Evolutionary conservation across 2,329 filamentous ascomycete genomes (phyloP), one percentile per base, ranked within the genome.

Genomic region (Aureobasidium sp.): DNA sequence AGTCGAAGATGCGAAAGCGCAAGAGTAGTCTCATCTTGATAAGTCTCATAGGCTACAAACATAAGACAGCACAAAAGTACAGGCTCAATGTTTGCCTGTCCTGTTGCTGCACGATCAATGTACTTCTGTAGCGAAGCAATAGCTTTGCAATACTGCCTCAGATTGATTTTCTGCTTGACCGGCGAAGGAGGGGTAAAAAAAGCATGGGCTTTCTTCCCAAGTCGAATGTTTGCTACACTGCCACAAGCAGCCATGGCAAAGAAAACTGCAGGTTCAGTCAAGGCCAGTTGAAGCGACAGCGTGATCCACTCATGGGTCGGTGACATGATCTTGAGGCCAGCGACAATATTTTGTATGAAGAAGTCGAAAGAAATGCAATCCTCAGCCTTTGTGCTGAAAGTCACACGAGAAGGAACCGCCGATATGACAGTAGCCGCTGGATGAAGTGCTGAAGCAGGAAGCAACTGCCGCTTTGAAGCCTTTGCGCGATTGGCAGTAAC

Each of bases 141-240:
- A 2, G 45, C 45, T 25, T 49, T 29, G 11, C 45, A 39, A 24
- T 49, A 49, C 22, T 39, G 45, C 6, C 21, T 38, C 34, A 49
- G 21, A 6, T 32, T 38, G 2, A 22, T 24, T 14, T 21, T 24
- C 2, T 19, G 14, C 12, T 39, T 19, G 6, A 49, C 14, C 8
- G 30, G 32, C 11, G 34, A 37, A 3, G 45, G 45, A 7, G 32
- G 45, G 2, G 34, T 17, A 16, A 27, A 37, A 11, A 17, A 49
- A 21, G 25, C 24, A 22, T 38, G 21, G 11, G 27, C 2, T 1
- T 19, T 17, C 4, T 17, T 38, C 7, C 7, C 24, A 5, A 39
- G 21, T 1, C 34, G 45, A 8, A 17, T n/a, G 3, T n/a, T 27
- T 5, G n/a, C 32, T 3, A 49, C 34, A 12, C 45, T 49, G 10